Conservation (phyloP, 345 rosid genomes). For the Schrenkiella parvula region DNA sequence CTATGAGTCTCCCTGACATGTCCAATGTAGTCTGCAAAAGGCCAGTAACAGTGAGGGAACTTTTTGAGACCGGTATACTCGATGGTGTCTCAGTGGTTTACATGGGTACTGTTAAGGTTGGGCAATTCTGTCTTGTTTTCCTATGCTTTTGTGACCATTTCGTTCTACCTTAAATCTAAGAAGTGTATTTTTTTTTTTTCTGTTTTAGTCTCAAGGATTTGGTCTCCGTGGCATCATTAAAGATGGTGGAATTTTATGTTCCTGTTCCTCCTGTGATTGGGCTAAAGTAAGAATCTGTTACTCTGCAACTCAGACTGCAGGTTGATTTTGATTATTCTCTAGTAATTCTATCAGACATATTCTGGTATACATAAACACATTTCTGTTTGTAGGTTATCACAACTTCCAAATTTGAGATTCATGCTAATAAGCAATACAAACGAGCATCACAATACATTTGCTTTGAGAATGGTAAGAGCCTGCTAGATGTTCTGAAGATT, state of each 20-base stretch:
- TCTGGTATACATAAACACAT: slow-evolving; percentile 6
- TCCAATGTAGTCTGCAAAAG: slow-evolving; percentile 45
- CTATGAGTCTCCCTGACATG: slow-evolving; percentile 42
- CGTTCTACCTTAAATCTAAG: slow-evolving; percentile 13
- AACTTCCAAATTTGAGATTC: slow-evolving; percentile 96
- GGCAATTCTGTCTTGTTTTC: slow-evolving; percentile 13
- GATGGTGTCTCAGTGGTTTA: slow-evolving; percentile 84
- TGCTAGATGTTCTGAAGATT: slow-evolving; percentile 82
- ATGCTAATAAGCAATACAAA: slow-evolving; percentile 86
- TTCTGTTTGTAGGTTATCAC: slow-evolving; percentile 68
- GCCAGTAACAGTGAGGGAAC: slow-evolving; percentile 82
- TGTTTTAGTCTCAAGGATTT: slow-evolving; percentile 62
- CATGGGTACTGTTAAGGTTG: slow-evolving; percentile 83
- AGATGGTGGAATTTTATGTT: slow-evolving; percentile 91
- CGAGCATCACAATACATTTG: slow-evolving; percentile 95
- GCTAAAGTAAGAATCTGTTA: slow-evolving; percentile 55
- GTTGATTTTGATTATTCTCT: slow-evolving; percentile 21
- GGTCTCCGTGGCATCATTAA: slow-evolving; percentile 86
- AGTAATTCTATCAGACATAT: slow-evolving; percentile 11
- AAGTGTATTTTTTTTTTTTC: slow-evolving; percentile 2
- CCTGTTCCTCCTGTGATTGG: slow-evolving; percentile 78
- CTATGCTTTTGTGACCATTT: slow-evolving; percentile 10
- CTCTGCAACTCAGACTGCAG: slow-evolving; percentile 25
- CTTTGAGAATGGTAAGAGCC: slow-evolving; percentile 97
- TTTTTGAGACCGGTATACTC: slow-evolving; percentile 88